These are phyloP conservation scores for Schwanniomyces etchellsii DNA, from an alignment of 1,139 yeast species.

Conservation along the genomic window DNA sequence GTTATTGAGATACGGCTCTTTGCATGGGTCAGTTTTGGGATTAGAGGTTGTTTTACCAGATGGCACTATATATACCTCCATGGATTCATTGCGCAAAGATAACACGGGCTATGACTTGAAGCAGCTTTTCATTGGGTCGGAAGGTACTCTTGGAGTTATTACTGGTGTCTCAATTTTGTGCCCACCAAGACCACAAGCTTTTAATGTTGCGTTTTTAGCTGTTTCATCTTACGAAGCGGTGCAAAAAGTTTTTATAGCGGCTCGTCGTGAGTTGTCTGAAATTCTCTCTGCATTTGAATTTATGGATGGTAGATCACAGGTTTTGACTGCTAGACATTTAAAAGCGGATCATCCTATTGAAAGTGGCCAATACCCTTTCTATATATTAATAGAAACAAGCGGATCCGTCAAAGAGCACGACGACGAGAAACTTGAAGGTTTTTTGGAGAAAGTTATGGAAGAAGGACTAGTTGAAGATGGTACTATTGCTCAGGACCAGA, in stretches of 20 bases:
- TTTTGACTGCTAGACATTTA: constrained; percentile 53
- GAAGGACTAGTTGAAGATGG: constrained; percentile 83
- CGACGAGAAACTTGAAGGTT: constrained; percentile 69
- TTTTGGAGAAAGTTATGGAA: constrained; percentile 82
- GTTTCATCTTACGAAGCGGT: constrained; percentile 77
- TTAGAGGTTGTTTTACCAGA: constrained; percentile 88
- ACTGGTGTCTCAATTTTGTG: constrained; percentile 88
- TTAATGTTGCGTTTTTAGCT: constrained; percentile 86
- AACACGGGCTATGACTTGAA: constrained; percentile 92
- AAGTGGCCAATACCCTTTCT: constrained; percentile 71
- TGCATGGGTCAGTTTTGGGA: constrained; percentile 90
- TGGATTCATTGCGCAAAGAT: constrained; percentile 83
- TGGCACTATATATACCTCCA: constrained; percentile 75
- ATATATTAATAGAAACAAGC: constrained; percentile 85
- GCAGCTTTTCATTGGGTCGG: constrained; percentile 88
- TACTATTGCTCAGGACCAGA: constrained; percentile 91
- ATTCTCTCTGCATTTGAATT: constrained; percentile 91
- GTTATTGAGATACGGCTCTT: constrained; percentile 81
- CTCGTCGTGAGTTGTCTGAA: constrained; percentile 76
- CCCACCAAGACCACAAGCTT: constrained; percentile 85
- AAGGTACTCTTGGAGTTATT: constrained; percentile 85
- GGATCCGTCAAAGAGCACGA: constrained; percentile 89
- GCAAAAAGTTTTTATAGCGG: constrained; percentile 72
- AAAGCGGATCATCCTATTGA: constrained; percentile 71
- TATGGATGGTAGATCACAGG: constrained; percentile 79